Evolutionary conservation across 208 protist genomes (phyloP).

Genomic region (Trypanosoma mega): DNA sequence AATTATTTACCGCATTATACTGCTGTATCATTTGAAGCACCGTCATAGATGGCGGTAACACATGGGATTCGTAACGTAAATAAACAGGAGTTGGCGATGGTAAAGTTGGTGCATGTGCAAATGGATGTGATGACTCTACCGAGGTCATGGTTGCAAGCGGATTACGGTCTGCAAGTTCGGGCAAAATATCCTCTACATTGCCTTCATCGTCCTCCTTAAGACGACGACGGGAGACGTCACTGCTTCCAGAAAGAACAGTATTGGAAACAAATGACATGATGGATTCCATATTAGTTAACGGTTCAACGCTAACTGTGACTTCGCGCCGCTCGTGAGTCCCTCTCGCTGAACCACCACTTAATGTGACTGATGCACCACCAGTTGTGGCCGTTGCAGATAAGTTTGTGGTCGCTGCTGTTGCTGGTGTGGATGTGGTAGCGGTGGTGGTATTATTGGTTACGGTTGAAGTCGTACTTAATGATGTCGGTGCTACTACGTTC

Average conservation of each 20-base stretch:
- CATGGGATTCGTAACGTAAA: constrained; percentile 58
- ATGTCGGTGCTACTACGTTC: neutral
- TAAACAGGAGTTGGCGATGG: no score
- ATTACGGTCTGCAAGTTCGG: no score
- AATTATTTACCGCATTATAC: no score
- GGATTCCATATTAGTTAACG: constrained; percentile 32
- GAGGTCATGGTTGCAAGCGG: no score
- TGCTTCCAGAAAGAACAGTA: constrained; percentile 22
- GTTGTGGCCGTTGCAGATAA: neutral
- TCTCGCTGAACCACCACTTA: neutral
- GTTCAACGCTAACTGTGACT: constrained; percentile 32
- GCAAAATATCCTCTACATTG: constrained; percentile 30
- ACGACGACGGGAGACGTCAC: neutral
- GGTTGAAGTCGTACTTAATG: neutral
- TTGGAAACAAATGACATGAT: constrained; percentile 31
- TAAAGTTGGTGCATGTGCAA: no score
- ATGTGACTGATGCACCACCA: neutral
- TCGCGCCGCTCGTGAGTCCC: neutral
- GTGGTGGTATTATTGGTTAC: neutral
- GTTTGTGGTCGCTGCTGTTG: neutral
- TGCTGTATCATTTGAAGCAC: constrained; percentile 70
- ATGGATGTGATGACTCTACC: no score
- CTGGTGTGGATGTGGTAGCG: neutral
- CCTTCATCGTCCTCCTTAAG: constrained; percentile 24
- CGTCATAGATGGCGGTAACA: constrained; percentile 78